A percentile compares a stretch with the other conserved stretches of the same genome.
Conservation (phyloP, 108 stramenopile species). For the Fragilaria crotonensis region DNA sequence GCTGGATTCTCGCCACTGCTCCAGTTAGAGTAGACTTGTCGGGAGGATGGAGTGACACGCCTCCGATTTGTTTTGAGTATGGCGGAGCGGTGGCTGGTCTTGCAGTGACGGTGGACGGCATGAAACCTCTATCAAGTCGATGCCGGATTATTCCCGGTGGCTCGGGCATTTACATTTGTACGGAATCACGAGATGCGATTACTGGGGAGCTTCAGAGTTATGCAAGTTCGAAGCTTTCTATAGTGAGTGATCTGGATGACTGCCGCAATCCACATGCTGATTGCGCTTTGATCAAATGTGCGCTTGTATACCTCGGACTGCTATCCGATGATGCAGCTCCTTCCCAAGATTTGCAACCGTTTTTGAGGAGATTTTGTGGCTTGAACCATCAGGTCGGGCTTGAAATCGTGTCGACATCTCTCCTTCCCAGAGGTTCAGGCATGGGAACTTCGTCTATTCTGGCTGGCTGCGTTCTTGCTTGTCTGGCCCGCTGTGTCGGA, state of each 20-base stretch:
- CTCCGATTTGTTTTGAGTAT: constrained; percentile 74
- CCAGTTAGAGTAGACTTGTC: constrained; percentile 77
- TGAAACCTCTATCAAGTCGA: constrained; percentile 54
- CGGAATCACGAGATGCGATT: constrained; percentile 36
- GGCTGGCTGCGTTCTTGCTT: constrained; percentile 59
- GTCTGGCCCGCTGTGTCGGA: constrained; percentile 43
- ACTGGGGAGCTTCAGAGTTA: constrained; percentile 3
- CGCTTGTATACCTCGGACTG: constrained; percentile 48
- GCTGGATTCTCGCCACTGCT: constrained; percentile 49
- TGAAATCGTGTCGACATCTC: constrained; percentile 55
- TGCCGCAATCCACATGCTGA: constrained; percentile 47
- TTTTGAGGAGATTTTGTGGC: constrained; percentile 48
- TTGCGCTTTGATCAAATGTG: constrained; percentile 65
- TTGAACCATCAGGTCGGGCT: constrained; percentile 39
- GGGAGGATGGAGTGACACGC: constrained; percentile 88
- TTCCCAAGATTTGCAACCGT: constrained; percentile 24
- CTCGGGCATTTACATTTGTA: constrained; percentile 37
- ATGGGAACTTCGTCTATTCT: constrained; percentile 82
- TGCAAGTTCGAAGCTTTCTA: constrained; percentile 14
- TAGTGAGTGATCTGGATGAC: constrained; percentile 30
- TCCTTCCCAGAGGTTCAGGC: constrained; percentile 74
- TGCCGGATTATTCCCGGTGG: constrained; percentile 34
- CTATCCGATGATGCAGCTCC: constrained; percentile 28
- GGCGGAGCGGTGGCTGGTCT: constrained; percentile 67
- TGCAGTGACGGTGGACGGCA: constrained; percentile 54